Evolutionary conservation across 768 basidiomycete genomes (phyloP).

Genomic region (Phlebiopsis gigantea): DNA sequence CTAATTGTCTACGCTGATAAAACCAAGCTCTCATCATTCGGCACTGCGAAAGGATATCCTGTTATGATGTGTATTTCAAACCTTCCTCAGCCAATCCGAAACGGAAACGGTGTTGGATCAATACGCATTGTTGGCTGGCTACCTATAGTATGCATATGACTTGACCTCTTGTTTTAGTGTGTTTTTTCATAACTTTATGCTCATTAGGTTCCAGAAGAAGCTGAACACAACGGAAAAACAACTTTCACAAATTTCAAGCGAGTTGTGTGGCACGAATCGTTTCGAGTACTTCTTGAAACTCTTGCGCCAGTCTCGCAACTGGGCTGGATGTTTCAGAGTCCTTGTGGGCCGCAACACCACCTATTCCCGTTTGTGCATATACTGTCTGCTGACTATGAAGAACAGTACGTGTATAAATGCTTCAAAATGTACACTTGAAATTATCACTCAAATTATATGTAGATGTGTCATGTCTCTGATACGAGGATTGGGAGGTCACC

Average conservation of each 20-base stretch:
- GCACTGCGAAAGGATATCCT: constrained; percentile 16
- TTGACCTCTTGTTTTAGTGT: not conserved
- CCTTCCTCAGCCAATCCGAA: constrained; percentile 12
- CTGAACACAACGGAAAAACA: constrained; percentile 5
- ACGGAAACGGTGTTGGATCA: constrained; percentile 10
- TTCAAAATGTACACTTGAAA: not conserved
- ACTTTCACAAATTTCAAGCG: constrained; percentile 17
- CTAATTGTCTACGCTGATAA: constrained; percentile 19
- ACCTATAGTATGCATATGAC: constrained; percentile 18
- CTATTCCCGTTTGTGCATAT: constrained; percentile 22
- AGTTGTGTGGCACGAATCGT: constrained; percentile 20
- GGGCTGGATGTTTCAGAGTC: constrained; percentile 10
- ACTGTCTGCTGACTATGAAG: constrained; percentile 25
- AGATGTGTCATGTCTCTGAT: constrained; percentile 19
- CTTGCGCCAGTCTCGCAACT: constrained; percentile 7
- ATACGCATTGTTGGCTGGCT: constrained; percentile 21
- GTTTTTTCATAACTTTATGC: not conserved
- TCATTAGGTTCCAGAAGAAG: constrained; percentile 10
- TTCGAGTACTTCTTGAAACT: constrained; percentile 11
- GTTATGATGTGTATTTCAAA: constrained; percentile 16
- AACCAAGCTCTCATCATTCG: constrained; percentile 16
- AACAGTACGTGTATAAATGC: constrained; percentile 18
- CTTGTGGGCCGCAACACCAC: not conserved
- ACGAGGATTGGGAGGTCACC: constrained; percentile 8
- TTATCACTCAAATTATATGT: constrained; percentile 1